phyloP scores from a whole-genome alignment of 345 rosid genomes.

The Mangifera indica region DNA sequence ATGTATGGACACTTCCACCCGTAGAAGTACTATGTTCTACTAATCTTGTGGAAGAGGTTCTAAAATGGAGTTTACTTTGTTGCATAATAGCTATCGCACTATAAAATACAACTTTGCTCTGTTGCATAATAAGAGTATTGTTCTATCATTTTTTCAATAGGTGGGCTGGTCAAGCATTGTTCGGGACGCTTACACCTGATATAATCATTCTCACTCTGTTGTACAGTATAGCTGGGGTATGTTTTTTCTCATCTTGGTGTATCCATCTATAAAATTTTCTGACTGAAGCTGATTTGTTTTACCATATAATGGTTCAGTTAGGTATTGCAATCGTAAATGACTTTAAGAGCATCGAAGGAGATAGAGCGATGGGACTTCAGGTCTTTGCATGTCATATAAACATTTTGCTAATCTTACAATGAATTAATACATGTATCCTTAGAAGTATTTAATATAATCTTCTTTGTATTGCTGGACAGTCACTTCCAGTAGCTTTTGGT shows the following conservation, averaged over 20 bases:
- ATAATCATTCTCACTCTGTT: slow-evolving; percentile 87
- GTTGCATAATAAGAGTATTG: background rate
- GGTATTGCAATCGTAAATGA: slow-evolving; percentile 96
- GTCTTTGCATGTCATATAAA: slow-evolving; percentile 26
- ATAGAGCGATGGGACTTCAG: slow-evolving; percentile 92
- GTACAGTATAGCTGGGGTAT: slow-evolving; percentile 97
- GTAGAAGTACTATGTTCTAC: background rate
- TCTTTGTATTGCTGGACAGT: slow-evolving; percentile 41
- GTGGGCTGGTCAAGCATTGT: slow-evolving; percentile 99
- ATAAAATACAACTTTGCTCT: background rate
- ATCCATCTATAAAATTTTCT: background rate
- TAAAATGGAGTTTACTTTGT: slow-evolving; percentile 11
- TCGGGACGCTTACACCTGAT: slow-evolving; percentile 93
- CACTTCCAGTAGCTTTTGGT: slow-evolving; percentile 97
- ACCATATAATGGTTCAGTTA: slow-evolving; percentile 44
- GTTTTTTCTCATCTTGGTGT: slow-evolving; percentile 13
- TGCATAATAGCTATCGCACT: slow-evolving; percentile 1
- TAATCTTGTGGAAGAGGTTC: background rate
- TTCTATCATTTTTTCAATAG: slow-evolving; percentile 37
- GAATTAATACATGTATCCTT: background rate
- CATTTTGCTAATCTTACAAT: slow-evolving; percentile 12
- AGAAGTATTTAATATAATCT: slow-evolving; percentile 3
- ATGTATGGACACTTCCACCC: background rate
- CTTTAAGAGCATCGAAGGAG: slow-evolving; percentile 98
- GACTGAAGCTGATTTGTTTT: slow-evolving; percentile 13